These are phyloP conservation scores for Ustilago sp. DNA, from an alignment of 1,284 basidiomycete species.

Conservation along the genomic window DNA sequence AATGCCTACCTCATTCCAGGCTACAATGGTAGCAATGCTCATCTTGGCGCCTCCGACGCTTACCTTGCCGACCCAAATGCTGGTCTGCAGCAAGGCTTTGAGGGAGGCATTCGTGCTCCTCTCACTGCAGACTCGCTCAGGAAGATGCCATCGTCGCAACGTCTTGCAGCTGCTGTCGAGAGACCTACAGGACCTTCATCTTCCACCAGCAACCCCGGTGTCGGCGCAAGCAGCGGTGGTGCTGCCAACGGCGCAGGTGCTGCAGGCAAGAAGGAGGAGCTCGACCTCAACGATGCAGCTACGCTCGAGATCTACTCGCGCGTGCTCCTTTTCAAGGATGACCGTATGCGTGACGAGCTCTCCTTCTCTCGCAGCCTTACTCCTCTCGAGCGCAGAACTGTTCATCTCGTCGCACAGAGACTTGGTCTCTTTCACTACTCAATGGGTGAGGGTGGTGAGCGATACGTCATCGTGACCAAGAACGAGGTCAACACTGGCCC, in stretches of 20 bases:
- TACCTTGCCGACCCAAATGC: conserved; percentile 17
- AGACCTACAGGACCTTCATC: conserved; percentile 37
- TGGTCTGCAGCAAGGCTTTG: conserved; percentile 23
- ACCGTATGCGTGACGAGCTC: conserved; percentile 95
- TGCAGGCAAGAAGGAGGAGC: conserved; percentile 72
- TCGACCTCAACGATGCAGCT: conserved; percentile 94
- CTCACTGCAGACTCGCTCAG: conserved; percentile 53
- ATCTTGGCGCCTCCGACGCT: conserved; percentile 17
- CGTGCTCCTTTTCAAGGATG: conserved; percentile 96
- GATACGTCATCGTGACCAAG: conserved; percentile 84
- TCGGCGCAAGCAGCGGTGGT: conserved; percentile 74
- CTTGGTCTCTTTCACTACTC: conserved; percentile 94
- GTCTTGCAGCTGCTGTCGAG: conserved; percentile 19
- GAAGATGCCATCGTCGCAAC: conserved; percentile 47
- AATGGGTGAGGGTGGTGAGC: conserved; percentile 89
- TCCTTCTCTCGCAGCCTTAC: conserved; percentile 88
- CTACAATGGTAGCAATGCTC: conserved; percentile 20
- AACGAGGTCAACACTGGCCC: conserved; percentile 46
- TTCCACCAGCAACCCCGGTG: conserved; percentile 63
- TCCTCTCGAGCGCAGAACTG: conserved; percentile 87
- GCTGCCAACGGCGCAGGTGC: conserved; percentile 71
- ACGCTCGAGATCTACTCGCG: conserved; percentile 97
- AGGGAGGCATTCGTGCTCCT: conserved; percentile 24
- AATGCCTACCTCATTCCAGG: conserved; percentile 52
- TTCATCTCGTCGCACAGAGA: conserved; percentile 95